Percentiles rank a stretch among this genome's conserved stretches.
Evolutionary conservation across 148 eudicot species (phyloP).

Genomic region (Silene conica): DNA sequence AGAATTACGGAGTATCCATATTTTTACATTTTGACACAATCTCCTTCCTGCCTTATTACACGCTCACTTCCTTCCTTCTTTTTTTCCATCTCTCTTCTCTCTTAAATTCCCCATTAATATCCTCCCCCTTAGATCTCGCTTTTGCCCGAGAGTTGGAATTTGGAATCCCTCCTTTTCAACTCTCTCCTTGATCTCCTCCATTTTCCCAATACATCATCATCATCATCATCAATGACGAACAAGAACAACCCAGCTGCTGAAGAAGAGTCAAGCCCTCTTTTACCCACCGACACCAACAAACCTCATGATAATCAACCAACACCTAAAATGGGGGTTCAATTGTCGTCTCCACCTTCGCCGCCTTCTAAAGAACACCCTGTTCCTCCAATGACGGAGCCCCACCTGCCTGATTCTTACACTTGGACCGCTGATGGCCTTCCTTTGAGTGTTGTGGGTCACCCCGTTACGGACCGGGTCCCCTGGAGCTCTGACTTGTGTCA

Average conservation of each 20-base stretch:
- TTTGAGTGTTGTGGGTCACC: conserved; percentile 37
- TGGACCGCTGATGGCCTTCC: conserved; percentile 81
- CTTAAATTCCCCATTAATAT: not conserved
- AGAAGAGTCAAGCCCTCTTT: conserved; percentile 67
- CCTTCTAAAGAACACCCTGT: conserved; percentile 25
- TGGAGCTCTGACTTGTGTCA: conserved; percentile 58
- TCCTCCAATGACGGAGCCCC: conserved; percentile 24
- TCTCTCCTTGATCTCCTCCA: not conserved
- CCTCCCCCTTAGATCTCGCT: not conserved
- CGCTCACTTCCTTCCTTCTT: not conserved
- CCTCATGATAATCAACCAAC: not conserved
- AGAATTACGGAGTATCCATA: not conserved
- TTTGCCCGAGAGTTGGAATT: conserved; percentile 8
- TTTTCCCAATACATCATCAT: not conserved
- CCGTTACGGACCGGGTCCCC: conserved; percentile 32
- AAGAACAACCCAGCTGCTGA: conserved; percentile 30
- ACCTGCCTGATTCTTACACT: conserved; percentile 23
- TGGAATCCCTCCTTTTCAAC: conserved; percentile 15
- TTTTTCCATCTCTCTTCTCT: not conserved
- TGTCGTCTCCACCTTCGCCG: conserved; percentile 16
- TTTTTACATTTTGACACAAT: not conserved
- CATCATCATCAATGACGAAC: conserved; percentile 40
- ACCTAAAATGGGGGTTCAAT: not conserved
- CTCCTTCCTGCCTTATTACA: not conserved
- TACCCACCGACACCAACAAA: conserved; percentile 22